Evolutionary conservation across 2,329 filamentous ascomycete genomes (phyloP).

Genomic region (Colletotrichum camelliae): DNA sequence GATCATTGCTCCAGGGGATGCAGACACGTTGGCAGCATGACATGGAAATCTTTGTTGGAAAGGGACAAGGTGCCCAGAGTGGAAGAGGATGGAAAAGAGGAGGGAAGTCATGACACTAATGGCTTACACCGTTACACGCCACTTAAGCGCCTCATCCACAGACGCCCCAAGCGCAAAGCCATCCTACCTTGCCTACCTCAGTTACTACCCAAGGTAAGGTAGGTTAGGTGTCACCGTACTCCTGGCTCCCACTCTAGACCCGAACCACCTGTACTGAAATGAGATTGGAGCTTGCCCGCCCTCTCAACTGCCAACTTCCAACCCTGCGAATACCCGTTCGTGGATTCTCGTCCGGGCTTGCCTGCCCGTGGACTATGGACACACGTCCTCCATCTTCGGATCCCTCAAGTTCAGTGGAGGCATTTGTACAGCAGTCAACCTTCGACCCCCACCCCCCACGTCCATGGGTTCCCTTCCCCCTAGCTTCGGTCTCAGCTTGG

Average conservation of each 20-base stretch:
- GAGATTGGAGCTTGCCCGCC: neutral
- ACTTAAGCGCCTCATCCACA: neutral
- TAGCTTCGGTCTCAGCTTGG: neutral
- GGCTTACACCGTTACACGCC: neutral
- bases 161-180: conserved; percentile 1
- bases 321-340: neutral
- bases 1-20: neutral
- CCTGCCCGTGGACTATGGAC: no score
- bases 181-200: neutral
- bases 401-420: neutral
- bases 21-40: neutral
- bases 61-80: neutral
- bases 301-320: neutral
- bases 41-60: neutral
- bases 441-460: neutral
- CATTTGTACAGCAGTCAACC: neutral
- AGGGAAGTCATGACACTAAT: neutral
- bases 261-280: neutral
- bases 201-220: no score
- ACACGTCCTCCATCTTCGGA: neutral
- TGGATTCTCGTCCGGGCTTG: neutral
- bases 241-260: neutral
- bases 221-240: neutral
- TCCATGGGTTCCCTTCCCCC: neutral
- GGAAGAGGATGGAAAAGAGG: neutral